phyloP scores from a whole-genome alignment of 306 rosid species.

The Cicer bijugum region DNA sequence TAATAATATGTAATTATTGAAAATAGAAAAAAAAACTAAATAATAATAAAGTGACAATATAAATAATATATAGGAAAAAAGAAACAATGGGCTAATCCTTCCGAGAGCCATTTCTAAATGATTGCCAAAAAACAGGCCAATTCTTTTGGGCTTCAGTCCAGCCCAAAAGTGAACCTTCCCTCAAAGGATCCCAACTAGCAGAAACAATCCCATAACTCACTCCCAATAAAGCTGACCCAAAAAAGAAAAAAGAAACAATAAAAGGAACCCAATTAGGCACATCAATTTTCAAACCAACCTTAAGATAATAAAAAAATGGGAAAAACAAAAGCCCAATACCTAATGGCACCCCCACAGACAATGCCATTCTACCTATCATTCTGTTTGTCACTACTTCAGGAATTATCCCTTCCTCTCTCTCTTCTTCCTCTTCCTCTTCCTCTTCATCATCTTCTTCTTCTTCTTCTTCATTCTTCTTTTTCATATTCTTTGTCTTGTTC shows the following conservation, averaged over 20 bases:
- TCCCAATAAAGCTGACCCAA: constrained; percentile 85
- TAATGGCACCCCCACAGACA: constrained; percentile 79
- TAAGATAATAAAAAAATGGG: constrained; percentile 82
- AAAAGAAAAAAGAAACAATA: constrained; percentile 83
- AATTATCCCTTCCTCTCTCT: constrained; percentile 67
- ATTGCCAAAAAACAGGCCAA: constrained; percentile 79
- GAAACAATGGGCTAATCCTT: constrained; percentile 45
- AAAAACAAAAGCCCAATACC: constrained; percentile 76
- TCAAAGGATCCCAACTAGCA: constrained; percentile 84
- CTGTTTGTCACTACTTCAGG: constrained; percentile 93
- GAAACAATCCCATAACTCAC: constrained; percentile 98
- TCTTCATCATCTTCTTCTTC: constrained; percentile 42
- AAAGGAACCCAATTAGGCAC: constrained; percentile 96
- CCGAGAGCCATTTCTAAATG: constrained; percentile 54
- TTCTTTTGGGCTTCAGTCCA: constrained; percentile 79
- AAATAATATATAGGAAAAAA: not conserved
- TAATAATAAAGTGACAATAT: not conserved
- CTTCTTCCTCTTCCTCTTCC: constrained; percentile 41
- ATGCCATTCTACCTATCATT: constrained; percentile 80
- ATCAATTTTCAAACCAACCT: constrained; percentile 79
- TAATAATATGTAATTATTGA: too few relatives aligned
- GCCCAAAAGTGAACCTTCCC: constrained; percentile 70
- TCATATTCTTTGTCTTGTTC: constrained; percentile 51
- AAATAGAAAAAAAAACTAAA: too few relatives aligned
- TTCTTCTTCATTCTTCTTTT: constrained; percentile 4